phyloP scores from a whole-genome alignment of 805 yeast genomes.

The Kazachstania kunashirensis region DNA sequence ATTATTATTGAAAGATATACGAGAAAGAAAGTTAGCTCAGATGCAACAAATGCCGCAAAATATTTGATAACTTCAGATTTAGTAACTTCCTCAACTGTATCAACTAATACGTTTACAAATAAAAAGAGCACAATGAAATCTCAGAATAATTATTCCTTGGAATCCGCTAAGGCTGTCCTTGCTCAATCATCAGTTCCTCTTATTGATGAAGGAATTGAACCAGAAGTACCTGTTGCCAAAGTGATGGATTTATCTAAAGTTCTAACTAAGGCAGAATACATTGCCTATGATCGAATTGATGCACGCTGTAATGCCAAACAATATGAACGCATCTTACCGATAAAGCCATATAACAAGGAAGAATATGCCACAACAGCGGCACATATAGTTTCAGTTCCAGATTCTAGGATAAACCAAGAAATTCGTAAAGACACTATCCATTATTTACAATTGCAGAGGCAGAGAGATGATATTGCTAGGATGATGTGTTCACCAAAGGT shows the following conservation, averaged over 20 bases:
- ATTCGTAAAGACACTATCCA: constrained; percentile 22
- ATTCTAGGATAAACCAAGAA: background rate
- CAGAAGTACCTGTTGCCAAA: constrained; percentile 9
- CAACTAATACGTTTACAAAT: background rate
- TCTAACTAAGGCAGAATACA: constrained; percentile 23
- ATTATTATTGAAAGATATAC: constrained; percentile 1
- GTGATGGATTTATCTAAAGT: constrained; percentile 22
- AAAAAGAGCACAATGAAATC: background rate
- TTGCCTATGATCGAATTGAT: constrained; percentile 21
- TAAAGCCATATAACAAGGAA: background rate
- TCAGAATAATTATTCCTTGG: background rate
- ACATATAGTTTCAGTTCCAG: constrained; percentile 27
- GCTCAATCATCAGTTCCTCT: background rate
- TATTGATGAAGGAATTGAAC: background rate
- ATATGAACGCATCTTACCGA: background rate
- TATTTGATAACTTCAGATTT: constrained; percentile 23
- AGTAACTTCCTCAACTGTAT: constrained; percentile 13
- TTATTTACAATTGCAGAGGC: constrained; percentile 33
- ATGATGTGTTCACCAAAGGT: constrained; percentile 29
- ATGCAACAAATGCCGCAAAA: constrained; percentile 33
- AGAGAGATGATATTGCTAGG: constrained; percentile 3
- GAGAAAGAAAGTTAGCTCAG: constrained; percentile 5
- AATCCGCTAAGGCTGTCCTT: constrained; percentile 1
- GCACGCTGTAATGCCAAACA: constrained; percentile 8
- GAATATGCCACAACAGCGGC: constrained; percentile 36